phyloP scores from a whole-genome alignment of 1,139 yeast genomes.

The Hansenula sp. region DNA sequence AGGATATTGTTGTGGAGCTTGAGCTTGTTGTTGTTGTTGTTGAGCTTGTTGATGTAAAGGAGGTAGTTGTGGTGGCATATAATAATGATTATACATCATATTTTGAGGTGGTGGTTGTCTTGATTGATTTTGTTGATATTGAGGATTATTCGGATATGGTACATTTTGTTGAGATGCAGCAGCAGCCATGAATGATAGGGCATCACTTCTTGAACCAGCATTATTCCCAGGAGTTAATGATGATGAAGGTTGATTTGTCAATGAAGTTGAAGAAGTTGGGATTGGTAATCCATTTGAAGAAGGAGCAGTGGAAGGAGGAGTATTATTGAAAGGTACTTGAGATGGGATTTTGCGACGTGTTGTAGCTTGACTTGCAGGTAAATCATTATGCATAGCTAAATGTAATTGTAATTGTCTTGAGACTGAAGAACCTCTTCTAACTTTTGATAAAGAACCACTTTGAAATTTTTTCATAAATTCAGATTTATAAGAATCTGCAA shows the following conservation, averaged over 20 bases:
- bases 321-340: background rate
- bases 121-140: constrained; percentile 5
- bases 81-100: constrained; percentile 1
- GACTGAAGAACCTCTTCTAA: constrained; percentile 77
- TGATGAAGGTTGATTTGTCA: constrained; percentile 1
- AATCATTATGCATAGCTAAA: constrained; percentile 62
- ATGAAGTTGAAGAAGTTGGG: constrained; percentile 17
- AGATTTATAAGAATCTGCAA: constrained; percentile 75
- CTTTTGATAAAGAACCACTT: constrained; percentile 67
- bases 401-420: constrained; percentile 75
- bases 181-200: constrained; percentile 5
- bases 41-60: constrained; percentile 7
- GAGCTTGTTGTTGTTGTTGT: constrained; percentile 12
- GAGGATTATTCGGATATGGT: background rate
- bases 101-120: constrained; percentile 1
- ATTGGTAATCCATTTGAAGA: background rate
- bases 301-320: background rate
- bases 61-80: constrained; percentile 9
- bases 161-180: constrained; percentile 3
- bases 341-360: constrained; percentile 18
- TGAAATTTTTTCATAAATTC: constrained; percentile 80
- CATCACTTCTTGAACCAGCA: constrained; percentile 7
- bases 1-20: constrained; percentile 7
- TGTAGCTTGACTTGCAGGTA: constrained; percentile 37
- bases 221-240: no score